phyloP scores from a whole-genome alignment of 805 yeast species.

The Teunomyces aglyptinius region DNA sequence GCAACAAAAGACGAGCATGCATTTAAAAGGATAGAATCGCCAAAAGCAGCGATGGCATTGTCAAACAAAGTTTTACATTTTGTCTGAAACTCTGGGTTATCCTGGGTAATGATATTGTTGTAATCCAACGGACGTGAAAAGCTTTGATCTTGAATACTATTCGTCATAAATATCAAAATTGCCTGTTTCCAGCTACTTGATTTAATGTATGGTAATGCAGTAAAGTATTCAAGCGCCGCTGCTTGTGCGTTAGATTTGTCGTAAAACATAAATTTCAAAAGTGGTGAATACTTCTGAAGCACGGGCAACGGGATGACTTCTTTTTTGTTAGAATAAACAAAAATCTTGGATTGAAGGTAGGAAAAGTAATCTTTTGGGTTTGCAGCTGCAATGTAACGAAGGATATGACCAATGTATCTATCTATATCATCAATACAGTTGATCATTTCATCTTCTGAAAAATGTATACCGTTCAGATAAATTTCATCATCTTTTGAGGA shows the following conservation, averaged over 20 bases:
- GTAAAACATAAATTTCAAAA: constrained; percentile 33
- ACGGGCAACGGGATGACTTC: constrained; percentile 26
- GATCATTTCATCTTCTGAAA: constrained; percentile 4
- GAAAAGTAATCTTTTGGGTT: constrained; percentile 32
- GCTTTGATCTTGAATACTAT: constrained; percentile 34
- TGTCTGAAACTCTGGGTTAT: constrained; percentile 21
- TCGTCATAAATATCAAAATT: constrained; percentile 29
- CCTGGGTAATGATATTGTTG: constrained; percentile 17
- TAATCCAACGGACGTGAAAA: constrained; percentile 38
- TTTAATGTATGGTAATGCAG: constrained; percentile 25
- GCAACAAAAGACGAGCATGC: constrained; percentile 20
- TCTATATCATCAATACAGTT: constrained; percentile 30
- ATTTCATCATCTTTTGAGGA: constrained; percentile 3
- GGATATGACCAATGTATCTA: constrained; percentile 25
- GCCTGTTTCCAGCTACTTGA: constrained; percentile 38
- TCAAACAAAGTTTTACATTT: constrained; percentile 32
- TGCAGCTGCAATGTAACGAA: constrained; percentile 36
- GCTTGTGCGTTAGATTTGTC: constrained; percentile 20
- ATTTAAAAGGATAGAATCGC: constrained; percentile 18
- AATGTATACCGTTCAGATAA: neutral
- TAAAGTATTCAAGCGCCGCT: constrained; percentile 21
- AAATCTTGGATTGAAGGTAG: constrained; percentile 24
- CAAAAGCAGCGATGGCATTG: constrained; percentile 27
- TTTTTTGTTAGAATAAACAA: constrained; percentile 20
- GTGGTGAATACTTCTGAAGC: constrained; percentile 33